These are phyloP conservation scores for Gnetum montanum DNA, from an alignment of 75 land plant genomes.

Conservation along the genomic window DNA sequence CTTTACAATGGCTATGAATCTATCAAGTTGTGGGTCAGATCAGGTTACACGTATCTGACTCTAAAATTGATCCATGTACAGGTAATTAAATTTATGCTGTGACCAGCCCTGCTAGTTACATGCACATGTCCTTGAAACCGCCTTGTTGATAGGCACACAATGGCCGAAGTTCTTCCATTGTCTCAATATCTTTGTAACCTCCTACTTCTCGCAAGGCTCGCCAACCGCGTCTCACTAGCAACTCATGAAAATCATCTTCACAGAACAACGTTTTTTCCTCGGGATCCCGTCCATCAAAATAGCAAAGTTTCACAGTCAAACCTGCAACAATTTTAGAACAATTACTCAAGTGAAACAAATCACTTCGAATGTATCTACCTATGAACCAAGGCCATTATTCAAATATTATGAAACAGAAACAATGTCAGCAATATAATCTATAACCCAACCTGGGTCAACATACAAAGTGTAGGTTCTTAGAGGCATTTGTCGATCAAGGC, in stretches of 20 bases:
- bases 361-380: not conserved
- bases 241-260: slow-evolving; percentile 39
- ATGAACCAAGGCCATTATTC: too few relatives aligned
- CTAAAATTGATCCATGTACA: not conserved
- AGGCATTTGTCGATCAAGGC: slow-evolving; percentile 48
- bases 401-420: too few relatives aligned
- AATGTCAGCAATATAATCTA: not conserved
- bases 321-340: slow-evolving; percentile 12
- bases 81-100: not conserved
- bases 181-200: slow-evolving; percentile 26
- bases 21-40: not conserved
- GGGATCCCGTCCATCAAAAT: slow-evolving; percentile 14
- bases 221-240: slow-evolving; percentile 32
- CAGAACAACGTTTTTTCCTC: slow-evolving; percentile 28
- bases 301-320: slow-evolving; percentile 26
- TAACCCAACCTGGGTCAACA: slow-evolving; percentile 25
- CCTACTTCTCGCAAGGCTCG: slow-evolving; percentile 30
- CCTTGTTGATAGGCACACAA: slow-evolving; percentile 18
- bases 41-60: not conserved
- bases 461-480: slow-evolving; percentile 22
- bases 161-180: slow-evolving; percentile 22
- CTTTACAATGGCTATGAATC: not conserved
- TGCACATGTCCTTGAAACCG: slow-evolving; percentile 7
- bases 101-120: not conserved
- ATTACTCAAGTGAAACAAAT: slow-evolving; percentile 1